Evolutionary conservation across 345 rosid species (phyloP), one percentile per base, ranked within the genome.

Genomic region (Psidium guajava): DNA sequence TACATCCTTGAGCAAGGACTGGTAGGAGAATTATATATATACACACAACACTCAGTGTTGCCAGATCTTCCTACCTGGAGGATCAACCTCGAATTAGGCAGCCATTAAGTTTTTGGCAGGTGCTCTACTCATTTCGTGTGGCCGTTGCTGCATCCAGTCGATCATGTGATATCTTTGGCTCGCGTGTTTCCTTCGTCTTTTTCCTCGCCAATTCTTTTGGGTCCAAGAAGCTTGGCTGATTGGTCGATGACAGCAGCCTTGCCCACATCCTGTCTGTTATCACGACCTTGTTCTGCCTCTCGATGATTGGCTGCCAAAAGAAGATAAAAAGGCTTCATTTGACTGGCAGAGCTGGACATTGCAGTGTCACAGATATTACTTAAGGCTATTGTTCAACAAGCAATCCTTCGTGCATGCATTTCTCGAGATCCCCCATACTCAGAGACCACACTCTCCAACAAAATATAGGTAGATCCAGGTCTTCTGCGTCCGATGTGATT

Each of bases 251-350:
- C 25, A 93, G 93, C 53, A 93, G 91, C 86, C 98, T 89, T 21
- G 98, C 98, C 98, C 98, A 95, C 95, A 93, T 93, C 84, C 96
- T 91, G 87, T 95, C 95, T 10, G 95, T 93, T 84, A 95, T 95
- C 82, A 93, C 94, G 27, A 93, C 95, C 86, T 91, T 85, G 92
- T 91, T 87, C 90, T 91, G 95, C 83, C 73, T 90, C 92, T 94
- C 98, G 12, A 88, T 95, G 47, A 92, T 87, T 18, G 91, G 90
- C 96, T 93, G 92, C 85, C 54, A 81, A 50, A 81, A n/a, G 55
- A 53, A 82, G 40, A 20, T 36, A 36, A 8, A 8, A 69, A 69
- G 47, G 77, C 47, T 69, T 69, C 77, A 69, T 11, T 69, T 69
- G 47, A 36, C 47, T 1, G 77, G 20, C 47, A 69, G 6, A 69